Percentiles rank a stretch among this genome's conserved stretches.
Evolutionary conservation across 2,329 filamentous ascomycete genomes (phyloP).

Genomic region (Alternaria sp.): DNA sequence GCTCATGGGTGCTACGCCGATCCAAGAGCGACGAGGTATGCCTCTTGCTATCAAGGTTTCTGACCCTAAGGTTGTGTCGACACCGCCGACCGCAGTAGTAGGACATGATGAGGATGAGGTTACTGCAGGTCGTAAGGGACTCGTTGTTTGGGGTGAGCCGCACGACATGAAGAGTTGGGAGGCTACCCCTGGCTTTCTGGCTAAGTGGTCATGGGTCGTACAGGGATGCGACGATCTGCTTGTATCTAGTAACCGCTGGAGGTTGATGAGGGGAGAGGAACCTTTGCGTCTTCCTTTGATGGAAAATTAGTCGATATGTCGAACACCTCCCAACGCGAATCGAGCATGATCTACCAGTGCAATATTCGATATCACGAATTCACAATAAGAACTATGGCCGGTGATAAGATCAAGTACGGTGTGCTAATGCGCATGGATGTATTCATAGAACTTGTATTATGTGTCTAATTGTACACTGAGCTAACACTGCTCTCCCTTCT

Average conservation of each 20-base stretch:
- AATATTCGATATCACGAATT: not conserved
- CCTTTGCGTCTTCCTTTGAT: not conserved
- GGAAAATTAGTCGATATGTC: not conserved
- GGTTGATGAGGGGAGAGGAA: not conserved
- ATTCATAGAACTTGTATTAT: not conserved
- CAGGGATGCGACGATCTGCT: constrained; percentile 12
- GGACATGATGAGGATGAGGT: constrained; percentile 2
- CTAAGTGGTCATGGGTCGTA: constrained; percentile 12
- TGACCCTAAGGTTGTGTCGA: not conserved
- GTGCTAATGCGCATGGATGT: not conserved
- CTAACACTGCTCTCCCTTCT: not conserved
- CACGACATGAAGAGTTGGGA: constrained; percentile 11
- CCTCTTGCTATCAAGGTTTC: not conserved
- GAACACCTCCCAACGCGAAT: no score
- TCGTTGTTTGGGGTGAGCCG: constrained; percentile 19
- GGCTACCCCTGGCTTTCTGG: constrained; percentile 8
- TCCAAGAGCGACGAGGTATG: not conserved
- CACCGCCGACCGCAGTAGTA: not conserved
- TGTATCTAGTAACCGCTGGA: constrained; percentile 6
- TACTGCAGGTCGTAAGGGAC: not conserved
- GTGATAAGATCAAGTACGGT: not conserved
- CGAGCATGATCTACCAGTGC: not conserved
- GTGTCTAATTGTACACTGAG: not conserved
- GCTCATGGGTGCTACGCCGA: not conserved
- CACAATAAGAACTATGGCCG: not conserved